phyloP scores from a whole-genome alignment of 805 yeast species.

The Yarrowia osloensis region DNA sequence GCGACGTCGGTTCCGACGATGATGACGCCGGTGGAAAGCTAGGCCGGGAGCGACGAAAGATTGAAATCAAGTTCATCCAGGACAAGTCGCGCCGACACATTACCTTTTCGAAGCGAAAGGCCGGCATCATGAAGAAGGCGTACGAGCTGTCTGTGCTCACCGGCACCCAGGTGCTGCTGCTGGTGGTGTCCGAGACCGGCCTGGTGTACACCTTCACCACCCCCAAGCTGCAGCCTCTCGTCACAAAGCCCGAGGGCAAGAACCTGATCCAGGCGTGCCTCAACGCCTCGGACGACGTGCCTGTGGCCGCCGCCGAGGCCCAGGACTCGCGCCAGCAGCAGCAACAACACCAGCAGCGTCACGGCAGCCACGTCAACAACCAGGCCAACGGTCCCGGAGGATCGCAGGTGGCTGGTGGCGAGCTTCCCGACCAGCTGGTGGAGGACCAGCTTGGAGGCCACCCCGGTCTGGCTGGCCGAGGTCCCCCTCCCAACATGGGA shows the following conservation, averaged over 20 bases:
- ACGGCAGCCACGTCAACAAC: slow-evolving; percentile 39
- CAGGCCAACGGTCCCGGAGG: slow-evolving; percentile 34
- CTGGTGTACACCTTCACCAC: slow-evolving; percentile 97
- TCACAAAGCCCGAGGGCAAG: slow-evolving; percentile 96
- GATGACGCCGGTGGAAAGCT: slow-evolving; percentile 51
- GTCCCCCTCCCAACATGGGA: slow-evolving; percentile 36
- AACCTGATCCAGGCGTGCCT: slow-evolving; percentile 94
- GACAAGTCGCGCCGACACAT: slow-evolving; percentile 98
- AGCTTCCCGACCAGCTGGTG: slow-evolving; percentile 34
- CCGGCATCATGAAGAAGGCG: slow-evolving; percentile 99
- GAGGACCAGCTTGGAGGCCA: slow-evolving; percentile 35
- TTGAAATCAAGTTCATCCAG: slow-evolving; percentile 95
- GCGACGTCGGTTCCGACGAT: slow-evolving; percentile 44
- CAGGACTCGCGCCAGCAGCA: slow-evolving; percentile 38
- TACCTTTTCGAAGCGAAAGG: slow-evolving; percentile 96
- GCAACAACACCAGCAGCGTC: slow-evolving; percentile 40
- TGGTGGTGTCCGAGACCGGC: slow-evolving; percentile 98
- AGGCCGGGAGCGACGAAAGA: slow-evolving; percentile 74
- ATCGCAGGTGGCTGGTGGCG: slow-evolving; percentile 10
- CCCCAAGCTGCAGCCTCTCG: slow-evolving; percentile 97
- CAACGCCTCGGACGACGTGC: slow-evolving; percentile 89
- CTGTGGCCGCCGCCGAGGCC: slow-evolving; percentile 41
- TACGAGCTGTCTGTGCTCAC: slow-evolving; percentile 94
- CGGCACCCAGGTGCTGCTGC: slow-evolving; percentile 91
- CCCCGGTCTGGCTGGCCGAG: slow-evolving; percentile 34